Evolutionary conservation across 2,329 filamentous ascomycete genomes (phyloP).

Genomic region (Cladosporium sp.): DNA sequence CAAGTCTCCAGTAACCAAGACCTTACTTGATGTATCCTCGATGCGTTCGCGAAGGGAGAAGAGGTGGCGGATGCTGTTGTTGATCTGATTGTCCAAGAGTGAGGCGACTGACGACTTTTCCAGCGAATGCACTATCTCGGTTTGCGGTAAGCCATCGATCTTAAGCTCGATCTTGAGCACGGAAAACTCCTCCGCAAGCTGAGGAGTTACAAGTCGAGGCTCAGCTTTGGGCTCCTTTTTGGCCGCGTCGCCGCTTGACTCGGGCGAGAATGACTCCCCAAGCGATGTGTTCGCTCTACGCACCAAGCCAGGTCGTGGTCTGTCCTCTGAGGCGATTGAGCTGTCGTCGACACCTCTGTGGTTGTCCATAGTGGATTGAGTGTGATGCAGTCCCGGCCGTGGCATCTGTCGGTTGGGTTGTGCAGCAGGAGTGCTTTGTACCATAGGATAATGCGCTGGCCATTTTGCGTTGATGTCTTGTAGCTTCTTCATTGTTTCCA

Average conservation of each 20-base stretch:
- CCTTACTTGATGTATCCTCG: slow-evolving; percentile 95
- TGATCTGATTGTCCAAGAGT: slow-evolving; percentile 88
- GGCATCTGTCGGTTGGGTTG: slow-evolving; percentile 46
- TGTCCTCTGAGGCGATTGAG: neutral
- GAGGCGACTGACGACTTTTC: slow-evolving; percentile 90
- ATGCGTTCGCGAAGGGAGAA: slow-evolving; percentile 84
- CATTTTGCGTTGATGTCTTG: slow-evolving; percentile 87
- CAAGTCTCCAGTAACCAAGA: slow-evolving; percentile 88
- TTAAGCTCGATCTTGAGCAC: slow-evolving; percentile 93
- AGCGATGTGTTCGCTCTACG: slow-evolving; percentile 67
- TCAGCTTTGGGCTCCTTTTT: slow-evolving; percentile 61
- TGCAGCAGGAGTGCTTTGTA: slow-evolving; percentile 56
- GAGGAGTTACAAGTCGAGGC: slow-evolving; percentile 80
- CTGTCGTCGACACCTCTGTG: slow-evolving; percentile 32
- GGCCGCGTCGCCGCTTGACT: slow-evolving; percentile 61
- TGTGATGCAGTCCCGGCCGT: slow-evolving; percentile 60
- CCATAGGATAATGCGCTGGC: slow-evolving; percentile 92
- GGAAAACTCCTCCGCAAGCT: slow-evolving; percentile 94
- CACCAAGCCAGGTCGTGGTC: neutral
- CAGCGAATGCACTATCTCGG: slow-evolving; percentile 87
- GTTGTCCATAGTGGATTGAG: slow-evolving; percentile 57
- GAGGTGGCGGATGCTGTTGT: slow-evolving; percentile 87
- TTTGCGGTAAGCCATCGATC: slow-evolving; percentile 77
- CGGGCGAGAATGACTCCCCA: slow-evolving; percentile 55
- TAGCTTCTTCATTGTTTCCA: slow-evolving; percentile 76